Evolutionary conservation across 768 basidiomycete species (phyloP), one percentile per base, ranked within the genome.

Genomic region (Saitozyma sp.): DNA sequence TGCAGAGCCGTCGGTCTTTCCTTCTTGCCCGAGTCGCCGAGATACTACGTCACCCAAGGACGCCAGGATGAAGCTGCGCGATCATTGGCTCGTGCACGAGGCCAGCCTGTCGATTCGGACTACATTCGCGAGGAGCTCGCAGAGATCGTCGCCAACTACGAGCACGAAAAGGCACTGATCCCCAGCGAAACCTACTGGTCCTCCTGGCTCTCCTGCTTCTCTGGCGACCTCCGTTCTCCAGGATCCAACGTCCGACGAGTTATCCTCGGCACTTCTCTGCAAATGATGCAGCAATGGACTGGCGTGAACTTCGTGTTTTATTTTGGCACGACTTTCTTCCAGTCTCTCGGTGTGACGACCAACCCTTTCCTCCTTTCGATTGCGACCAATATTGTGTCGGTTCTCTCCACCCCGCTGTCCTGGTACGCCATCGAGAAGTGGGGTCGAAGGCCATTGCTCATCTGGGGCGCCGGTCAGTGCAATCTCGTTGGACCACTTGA

Each of bases 401-500:
- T 80, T 50, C 82, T 83, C 76, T 89, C 87, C 81, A 93, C 92
- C 51, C 79, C 90, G 29, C 83, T 89, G 61, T 89, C 88, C 39
- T 86, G 92, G 79, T 90, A 83, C 80, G 85, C 87, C 73, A 85
- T 92, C 64, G 91, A 94, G 75, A 83, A 83, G 56, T 84, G 88
- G 73, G 91, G 91, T 68, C 89, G 91, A 68, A 87, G 91, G 59
- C 83, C 84, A 48, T 85, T 93, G 59, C 84, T 92, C 56, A 82
- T 91, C 71, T 83, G 85, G 59, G 91, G 91, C 74, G 90, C 90
- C 37, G n/a, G n/a, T n/a, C n/a, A n/a, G n/a, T n/a, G n/a, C n/a
- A n/a, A n/a, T n/a, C n/a, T n/a, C n/a, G n/a, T n/a, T n/a, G n/a
- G n/a, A n/a, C n/a, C n/a, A n/a, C n/a, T n/a, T n/a, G n/a, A n/a